A percentile compares a stretch with the other conserved stretches of the same genome.
Conservation (phyloP, 495 filamentous ascomycete species). For the Lasiosphaeria hispida region DNA sequence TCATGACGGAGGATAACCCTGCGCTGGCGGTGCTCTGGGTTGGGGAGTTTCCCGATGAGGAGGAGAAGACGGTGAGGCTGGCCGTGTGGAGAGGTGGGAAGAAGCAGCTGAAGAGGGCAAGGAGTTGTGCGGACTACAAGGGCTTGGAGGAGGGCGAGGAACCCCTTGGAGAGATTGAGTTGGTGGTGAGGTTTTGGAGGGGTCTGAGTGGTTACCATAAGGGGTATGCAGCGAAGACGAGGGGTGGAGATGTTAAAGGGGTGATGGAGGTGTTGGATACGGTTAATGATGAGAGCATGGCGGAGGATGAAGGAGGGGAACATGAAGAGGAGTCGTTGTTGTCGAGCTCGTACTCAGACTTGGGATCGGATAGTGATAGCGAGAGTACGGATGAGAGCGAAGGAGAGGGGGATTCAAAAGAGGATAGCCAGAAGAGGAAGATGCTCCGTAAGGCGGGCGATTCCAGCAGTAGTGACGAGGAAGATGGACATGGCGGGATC, state of each 20-base stretch:
- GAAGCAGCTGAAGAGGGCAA: constrained; percentile 43
- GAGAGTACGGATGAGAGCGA: neutral
- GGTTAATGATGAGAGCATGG: constrained; percentile 52
- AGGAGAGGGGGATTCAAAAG: constrained; percentile 1
- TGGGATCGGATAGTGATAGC: constrained; percentile 29
- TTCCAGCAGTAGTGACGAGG: constrained; percentile 1
- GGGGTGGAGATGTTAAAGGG: constrained; percentile 49
- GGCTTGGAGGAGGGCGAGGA: constrained; percentile 43
- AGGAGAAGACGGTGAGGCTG: constrained; percentile 52
- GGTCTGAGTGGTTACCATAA: constrained; percentile 58
- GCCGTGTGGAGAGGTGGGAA: constrained; percentile 56
- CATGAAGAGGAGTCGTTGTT: constrained; percentile 6
- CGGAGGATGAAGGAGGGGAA: constrained; percentile 36
- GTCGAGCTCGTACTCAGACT: constrained; percentile 15
- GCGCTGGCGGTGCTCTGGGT: constrained; percentile 68
- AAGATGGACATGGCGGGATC: constrained; percentile 11
- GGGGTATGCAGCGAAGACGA: constrained; percentile 43
- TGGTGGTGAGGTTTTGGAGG: constrained; percentile 54
- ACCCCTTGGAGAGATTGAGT: constrained; percentile 54
- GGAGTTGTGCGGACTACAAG: constrained; percentile 36
- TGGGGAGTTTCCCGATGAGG: constrained; percentile 61
- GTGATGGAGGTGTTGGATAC: constrained; percentile 64
- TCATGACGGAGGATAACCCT: constrained; percentile 52
- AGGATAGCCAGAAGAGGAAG: constrained; percentile 25
- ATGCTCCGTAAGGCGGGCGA: constrained; percentile 23